Conservation (phyloP, 2,329 filamentous ascomycete genomes). For the Cordyceps pruinosa region DNA sequence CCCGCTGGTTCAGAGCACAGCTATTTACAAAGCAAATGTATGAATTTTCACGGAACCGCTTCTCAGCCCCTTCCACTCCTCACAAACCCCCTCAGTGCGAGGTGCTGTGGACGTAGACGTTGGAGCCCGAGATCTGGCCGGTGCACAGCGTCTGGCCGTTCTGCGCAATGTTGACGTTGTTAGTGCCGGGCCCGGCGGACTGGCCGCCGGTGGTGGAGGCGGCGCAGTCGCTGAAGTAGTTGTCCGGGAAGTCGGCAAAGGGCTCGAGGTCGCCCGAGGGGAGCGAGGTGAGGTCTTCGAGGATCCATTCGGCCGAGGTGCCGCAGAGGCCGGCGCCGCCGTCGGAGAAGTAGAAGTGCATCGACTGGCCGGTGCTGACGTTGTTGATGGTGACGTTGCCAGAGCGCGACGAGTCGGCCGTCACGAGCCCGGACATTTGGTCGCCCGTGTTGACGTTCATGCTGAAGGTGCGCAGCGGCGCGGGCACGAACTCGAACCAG, state of each 20-base stretch:
- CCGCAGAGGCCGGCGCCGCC: constrained; percentile 1
- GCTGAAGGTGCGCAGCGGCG: neutral
- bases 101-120: neutral
- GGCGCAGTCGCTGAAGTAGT: neutral
- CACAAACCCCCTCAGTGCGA: neutral
- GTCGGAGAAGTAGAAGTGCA: neutral
- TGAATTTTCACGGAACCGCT: neutral
- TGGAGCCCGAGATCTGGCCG: neutral
- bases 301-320: constrained; percentile 7
- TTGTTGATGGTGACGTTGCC: constrained; percentile 9
- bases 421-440: constrained; percentile 1
- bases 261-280: neutral
- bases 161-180: neutral
- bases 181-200: neutral
- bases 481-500: neutral
- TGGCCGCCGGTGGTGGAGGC: constrained; percentile 1
- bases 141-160: neutral
- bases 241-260: constrained; percentile 6
- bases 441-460: constrained; percentile 6
- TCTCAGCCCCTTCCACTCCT: neutral
- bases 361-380: neutral
- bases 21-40: neutral
- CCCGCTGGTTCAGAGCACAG: neutral
- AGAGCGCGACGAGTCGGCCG: neutral
- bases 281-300: neutral